Evolutionary conservation across 768 basidiomycete species (phyloP), one percentile per base, ranked within the genome.

Genomic region (Pleurotus pulmonarius): DNA sequence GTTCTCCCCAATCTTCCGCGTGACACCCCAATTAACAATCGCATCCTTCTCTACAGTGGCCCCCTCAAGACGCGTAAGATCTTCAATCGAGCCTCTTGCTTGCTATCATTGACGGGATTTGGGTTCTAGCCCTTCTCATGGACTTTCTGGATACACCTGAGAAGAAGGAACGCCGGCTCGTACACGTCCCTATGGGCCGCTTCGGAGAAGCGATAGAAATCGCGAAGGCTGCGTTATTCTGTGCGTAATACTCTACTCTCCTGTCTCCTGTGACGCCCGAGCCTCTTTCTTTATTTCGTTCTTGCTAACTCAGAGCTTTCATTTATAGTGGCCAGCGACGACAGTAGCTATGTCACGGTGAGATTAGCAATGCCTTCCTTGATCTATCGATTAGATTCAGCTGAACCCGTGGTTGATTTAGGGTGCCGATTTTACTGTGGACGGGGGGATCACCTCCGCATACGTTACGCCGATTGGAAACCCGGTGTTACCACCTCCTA

Each of bases 181-280:
- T 93, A 18, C 93, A 94, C 63, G 82, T 96, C 13, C 96, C 95
- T 1, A 93, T 97, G 92, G 95, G 95, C 59, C 85, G 96, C 59
- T 99, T 99, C 69, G 96, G 96, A 38, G 94, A 98, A 76, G 97
- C 95, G 0, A 79, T 98, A 60, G 97, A 99, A 70, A 81, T 95
- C 58, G 97, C 97, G 5, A 90, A 88, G 66, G 94, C 85, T 25
- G 95, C 93, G 16, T 78, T 98, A 22, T 99, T 98, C 81, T 73
- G 94, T 96, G 68, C 51, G 94, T 86, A 34, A 20, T 57, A 18
- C 16, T 58, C 51, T 38, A 45, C 24, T 49, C 18, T 58, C 55
- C 18, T 44, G 46, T 47, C n/a, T n/a, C 52, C 20, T 29, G 40
- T 39, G 47, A 3, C 39, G 29, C 12, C 40, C 52, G 46, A 49